Percentiles rank a stretch among this genome's conserved stretches.
phyloP scores from a whole-genome alignment of 257 asterid species.

The Solanum neorickii region DNA sequence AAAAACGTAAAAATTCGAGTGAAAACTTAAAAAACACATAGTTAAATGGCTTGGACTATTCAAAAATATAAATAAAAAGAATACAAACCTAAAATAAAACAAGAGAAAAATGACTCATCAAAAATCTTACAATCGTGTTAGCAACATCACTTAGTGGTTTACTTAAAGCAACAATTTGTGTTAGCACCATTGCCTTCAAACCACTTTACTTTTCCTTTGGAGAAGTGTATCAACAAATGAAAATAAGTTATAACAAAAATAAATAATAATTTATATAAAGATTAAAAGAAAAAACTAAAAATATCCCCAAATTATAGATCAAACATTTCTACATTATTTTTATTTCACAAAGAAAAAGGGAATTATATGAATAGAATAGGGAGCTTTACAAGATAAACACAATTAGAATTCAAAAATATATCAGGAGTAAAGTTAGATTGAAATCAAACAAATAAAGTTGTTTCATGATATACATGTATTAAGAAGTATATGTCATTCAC shows the following conservation, averaged over 20 bases:
- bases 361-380: neutral
- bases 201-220: neutral
- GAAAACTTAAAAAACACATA: neutral
- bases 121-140: neutral
- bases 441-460: neutral
- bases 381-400: neutral
- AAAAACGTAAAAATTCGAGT: neutral
- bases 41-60: neutral
- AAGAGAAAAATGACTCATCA: neutral
- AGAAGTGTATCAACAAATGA: neutral
- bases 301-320: neutral
- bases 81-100: neutral
- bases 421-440: neutral
- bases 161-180: neutral
- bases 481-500: neutral
- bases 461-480: neutral
- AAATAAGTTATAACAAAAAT: neutral
- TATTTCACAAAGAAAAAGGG: neutral
- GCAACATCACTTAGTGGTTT: neutral
- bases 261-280: neutral
- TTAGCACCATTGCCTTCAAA: neutral
- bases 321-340: neutral
- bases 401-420: neutral
- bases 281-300: neutral
- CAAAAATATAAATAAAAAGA: neutral